Base-by-base conservation (phyloP, 2,329 filamentous ascomycete species). In the Fonsecaea nubica region DNA sequence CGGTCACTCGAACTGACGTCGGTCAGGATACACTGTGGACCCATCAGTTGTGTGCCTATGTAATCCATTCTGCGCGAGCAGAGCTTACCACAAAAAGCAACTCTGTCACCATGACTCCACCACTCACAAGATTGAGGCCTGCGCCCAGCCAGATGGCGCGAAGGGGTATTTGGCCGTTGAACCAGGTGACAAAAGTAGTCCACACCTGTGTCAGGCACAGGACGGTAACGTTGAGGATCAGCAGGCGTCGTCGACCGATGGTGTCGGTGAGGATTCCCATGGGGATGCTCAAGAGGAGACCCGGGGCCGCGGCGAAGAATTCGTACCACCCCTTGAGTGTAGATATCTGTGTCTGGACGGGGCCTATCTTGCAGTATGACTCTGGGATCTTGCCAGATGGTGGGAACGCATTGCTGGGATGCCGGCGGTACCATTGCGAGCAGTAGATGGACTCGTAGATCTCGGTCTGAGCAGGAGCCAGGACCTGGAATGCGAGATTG, bases 391-490 rank as follows among this genome's bases (percentile, higher is more conserved):
- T 75, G 12, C 81, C 80, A 66, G 79, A 75, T 8, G 71, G 65
- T 1, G 73, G 75, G 68, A 84, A 81, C 65, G 79, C 75, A n/a
- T 75, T 77, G 18, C 80, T 77, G 63, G 84, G 80, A 55, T 77
- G 73, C 35, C 74, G 69, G 40, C 75, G 60, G 68, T 80, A 85
- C 72, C 82, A 81, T 38, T 79, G 76, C 21, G 80, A 76, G 71
- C 82, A 85, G 38, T 81, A 77, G 58, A 84, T 83, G 25, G 79
- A 77, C 70, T 85, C 83, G 74, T 77, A 82, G 45, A 85, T 79
- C 58, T 82, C 80, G 6, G 81, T 83, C 70, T 78, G 77, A 3
- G 82, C 82, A 0, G 81, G 78, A 15, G 79, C 75, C 25, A 79
- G 73, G 64, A 84, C 80, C 66, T 79, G 79, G 9, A 78, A 75